phyloP scores from a whole-genome alignment of 192 early-diverging fungal species.

The Spizellomyces sp. region DNA sequence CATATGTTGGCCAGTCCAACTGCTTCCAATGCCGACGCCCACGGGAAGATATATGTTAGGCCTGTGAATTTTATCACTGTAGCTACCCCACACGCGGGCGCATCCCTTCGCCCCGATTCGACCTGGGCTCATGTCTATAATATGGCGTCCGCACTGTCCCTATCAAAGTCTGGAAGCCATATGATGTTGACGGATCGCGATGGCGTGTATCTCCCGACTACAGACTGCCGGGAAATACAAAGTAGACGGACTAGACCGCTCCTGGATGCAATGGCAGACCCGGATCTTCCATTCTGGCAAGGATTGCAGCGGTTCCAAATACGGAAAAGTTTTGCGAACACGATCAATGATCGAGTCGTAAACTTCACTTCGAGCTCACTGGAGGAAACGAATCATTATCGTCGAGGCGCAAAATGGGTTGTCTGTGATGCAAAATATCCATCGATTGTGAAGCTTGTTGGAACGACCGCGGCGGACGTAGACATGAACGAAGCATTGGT shows the following conservation, averaged over 20 bases:
- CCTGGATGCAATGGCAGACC: conserved; percentile 41
- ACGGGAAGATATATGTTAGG: neutral
- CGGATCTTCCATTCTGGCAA: conserved; percentile 31
- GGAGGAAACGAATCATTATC: conserved; percentile 31
- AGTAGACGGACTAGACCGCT: conserved; percentile 17
- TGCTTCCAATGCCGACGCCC: neutral
- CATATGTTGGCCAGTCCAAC: conserved; percentile 21
- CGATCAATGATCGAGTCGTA: conserved; percentile 37
- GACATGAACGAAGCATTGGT: conserved; percentile 14
- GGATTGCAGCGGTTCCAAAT: conserved; percentile 30
- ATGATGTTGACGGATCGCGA: conserved; percentile 31
- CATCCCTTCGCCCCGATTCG: neutral
- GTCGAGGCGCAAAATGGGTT: conserved; percentile 24
- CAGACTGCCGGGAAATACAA: neutral
- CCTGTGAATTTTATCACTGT: conserved; percentile 49
- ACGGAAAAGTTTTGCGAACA: conserved; percentile 36
- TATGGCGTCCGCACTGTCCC: conserved; percentile 2
- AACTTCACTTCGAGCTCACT: conserved; percentile 25
- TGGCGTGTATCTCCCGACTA: neutral
- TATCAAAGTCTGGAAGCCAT: conserved; percentile 32
- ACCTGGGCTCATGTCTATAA: conserved; percentile 28
- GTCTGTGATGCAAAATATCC: conserved; percentile 41
- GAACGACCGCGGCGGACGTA: neutral
- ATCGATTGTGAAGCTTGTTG: conserved; percentile 26
- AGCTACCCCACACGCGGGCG: conserved; percentile 54